These are phyloP conservation scores for Mikania micrantha DNA, from an alignment of 129 eudicot species.

Conservation along the genomic window DNA sequence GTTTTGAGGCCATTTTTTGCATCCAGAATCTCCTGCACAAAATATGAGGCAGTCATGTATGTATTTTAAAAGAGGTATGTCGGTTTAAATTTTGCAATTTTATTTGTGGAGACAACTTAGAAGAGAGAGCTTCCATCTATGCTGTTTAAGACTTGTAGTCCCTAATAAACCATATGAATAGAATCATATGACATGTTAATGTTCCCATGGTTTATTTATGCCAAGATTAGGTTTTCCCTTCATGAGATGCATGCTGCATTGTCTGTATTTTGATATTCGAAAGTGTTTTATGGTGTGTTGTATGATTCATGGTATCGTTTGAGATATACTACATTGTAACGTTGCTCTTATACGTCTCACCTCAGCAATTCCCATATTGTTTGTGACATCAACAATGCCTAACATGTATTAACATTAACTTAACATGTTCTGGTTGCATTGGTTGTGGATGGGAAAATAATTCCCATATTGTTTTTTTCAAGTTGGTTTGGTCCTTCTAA, in stretches of 20 bases:
- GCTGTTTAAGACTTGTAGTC: background rate
- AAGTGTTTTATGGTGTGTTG: background rate
- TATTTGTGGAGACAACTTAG: slow-evolving; percentile 1
- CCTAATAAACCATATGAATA: background rate
- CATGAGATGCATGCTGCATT: background rate
- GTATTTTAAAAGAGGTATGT: background rate
- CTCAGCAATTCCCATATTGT: background rate
- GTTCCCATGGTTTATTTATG: background rate
- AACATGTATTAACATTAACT: no score
- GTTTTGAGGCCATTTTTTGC: background rate
- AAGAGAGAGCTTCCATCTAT: background rate
- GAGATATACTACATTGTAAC: background rate
- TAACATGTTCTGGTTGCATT: no score
- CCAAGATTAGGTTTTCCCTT: background rate
- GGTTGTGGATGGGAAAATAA: no score
- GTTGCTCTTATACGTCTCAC: background rate
- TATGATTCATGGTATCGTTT: background rate
- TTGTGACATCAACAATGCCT: background rate
- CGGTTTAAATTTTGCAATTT: background rate
- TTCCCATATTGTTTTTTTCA: no score
- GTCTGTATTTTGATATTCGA: background rate
- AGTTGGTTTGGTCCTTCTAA: no score
- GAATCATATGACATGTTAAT: background rate
- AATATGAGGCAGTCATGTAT: background rate
- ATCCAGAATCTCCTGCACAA: background rate